phyloP scores from a whole-genome alignment of 495 filamentous ascomycete genomes.

The Neurospora intermedia region DNA sequence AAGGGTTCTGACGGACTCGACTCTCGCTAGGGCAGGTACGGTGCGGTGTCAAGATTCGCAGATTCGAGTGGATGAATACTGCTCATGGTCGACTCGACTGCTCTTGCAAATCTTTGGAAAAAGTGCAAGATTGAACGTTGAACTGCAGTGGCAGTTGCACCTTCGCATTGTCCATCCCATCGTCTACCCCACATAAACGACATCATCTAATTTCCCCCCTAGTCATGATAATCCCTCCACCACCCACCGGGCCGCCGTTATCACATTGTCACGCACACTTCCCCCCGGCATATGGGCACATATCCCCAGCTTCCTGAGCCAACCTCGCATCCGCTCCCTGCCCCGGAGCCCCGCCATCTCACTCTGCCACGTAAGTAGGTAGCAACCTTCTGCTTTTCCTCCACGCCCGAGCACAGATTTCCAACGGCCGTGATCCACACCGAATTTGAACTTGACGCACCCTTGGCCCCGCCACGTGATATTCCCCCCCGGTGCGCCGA shows the following conservation, averaged over 20 bases:
- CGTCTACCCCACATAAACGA: not conserved
- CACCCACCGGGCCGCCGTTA: not conserved
- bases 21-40: not conserved
- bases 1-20: not conserved
- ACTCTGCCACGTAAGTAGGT: not conserved
- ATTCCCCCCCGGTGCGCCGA: not conserved
- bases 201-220: not conserved
- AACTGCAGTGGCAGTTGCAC: not conserved
- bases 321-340: not conserved
- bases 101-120: not conserved
- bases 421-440: not conserved
- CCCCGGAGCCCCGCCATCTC: not conserved
- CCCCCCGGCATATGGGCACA: not conserved
- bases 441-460: not conserved
- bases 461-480: not conserved
- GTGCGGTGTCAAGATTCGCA: not conserved
- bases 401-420: not conserved
- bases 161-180: not conserved
- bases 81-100: not conserved
- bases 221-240: not conserved
- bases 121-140: not conserved
- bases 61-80: not conserved
- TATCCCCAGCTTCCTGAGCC: not conserved
- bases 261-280: not conserved
- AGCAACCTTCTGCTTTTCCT: not conserved